These are phyloP conservation scores for Camellia granthamiana DNA, from an alignment of 148 eudicot genomes.

Conservation along the genomic window DNA sequence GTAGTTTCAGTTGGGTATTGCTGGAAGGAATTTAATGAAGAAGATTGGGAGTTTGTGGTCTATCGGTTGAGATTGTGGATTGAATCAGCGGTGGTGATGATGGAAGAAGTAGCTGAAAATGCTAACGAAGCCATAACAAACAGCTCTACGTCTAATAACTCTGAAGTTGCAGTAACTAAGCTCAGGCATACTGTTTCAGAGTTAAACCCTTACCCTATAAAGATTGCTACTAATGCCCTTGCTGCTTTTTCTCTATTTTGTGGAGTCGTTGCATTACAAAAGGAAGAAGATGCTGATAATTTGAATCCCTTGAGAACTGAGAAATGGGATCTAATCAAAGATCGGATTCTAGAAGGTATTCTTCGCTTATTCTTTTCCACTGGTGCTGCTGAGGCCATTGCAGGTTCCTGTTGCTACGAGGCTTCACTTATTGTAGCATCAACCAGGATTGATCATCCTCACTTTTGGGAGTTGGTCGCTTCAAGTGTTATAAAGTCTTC, in stretches of 20 bases:
- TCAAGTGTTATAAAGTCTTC: constrained; percentile 58
- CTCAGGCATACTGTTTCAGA: constrained; percentile 32
- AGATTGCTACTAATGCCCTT: constrained; percentile 69
- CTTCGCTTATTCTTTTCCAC: constrained; percentile 82
- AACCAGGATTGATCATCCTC: constrained; percentile 44
- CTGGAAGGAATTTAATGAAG: constrained; percentile 77
- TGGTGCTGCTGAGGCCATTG: constrained; percentile 72
- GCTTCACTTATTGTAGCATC: constrained; percentile 54
- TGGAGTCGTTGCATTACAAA: constrained; percentile 33
- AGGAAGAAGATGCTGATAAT: constrained; percentile 35
- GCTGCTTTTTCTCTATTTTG: constrained; percentile 56
- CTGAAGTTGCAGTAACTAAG: constrained; percentile 35
- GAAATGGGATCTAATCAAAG: constrained; percentile 47
- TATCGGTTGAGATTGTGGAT: constrained; percentile 71
- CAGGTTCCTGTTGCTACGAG: constrained; percentile 37
- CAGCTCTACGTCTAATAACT: constrained; percentile 22
- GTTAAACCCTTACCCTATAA: constrained; percentile 38
- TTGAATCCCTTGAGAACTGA: constrained; percentile 41
- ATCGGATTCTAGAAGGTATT: constrained; percentile 72
- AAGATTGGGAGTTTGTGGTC: constrained; percentile 81
- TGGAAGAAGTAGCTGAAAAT: constrained; percentile 88
- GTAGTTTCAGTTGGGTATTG: constrained; percentile 72
- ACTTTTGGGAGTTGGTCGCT: constrained; percentile 81
- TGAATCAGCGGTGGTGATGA: constrained; percentile 65
- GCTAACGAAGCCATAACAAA: constrained; percentile 50